Conservation (phyloP, 2,329 filamentous ascomycete genomes). For the Hypomyces perniciosus region DNA sequence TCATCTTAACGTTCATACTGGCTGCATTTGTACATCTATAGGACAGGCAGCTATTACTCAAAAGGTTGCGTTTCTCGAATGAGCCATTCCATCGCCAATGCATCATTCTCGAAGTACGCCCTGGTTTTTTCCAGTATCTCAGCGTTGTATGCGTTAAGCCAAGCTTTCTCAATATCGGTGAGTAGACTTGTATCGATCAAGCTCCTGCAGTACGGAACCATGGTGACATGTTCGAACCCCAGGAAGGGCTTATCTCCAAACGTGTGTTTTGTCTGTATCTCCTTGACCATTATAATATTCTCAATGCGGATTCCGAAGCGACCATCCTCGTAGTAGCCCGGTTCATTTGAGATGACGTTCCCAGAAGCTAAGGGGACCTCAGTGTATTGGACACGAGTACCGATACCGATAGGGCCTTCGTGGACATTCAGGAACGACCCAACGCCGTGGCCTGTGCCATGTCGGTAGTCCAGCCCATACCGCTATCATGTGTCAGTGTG, state of each 20-base stretch:
- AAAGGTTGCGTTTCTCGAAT: slow-evolving; percentile 75
- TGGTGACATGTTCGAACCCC: slow-evolving; percentile 93
- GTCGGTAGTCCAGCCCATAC: slow-evolving; percentile 85
- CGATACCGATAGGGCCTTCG: slow-evolving; percentile 94
- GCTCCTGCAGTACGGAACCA: slow-evolving; percentile 91
- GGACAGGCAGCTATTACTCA: slow-evolving; percentile 17
- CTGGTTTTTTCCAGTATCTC: slow-evolving; percentile 79
- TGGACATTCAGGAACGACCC: slow-evolving; percentile 96
- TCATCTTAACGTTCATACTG: slow-evolving; percentile 66
- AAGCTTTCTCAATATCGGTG: slow-evolving; percentile 67
- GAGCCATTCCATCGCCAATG: slow-evolving; percentile 71
- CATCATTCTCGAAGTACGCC: slow-evolving; percentile 66
- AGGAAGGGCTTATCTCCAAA: slow-evolving; percentile 94
- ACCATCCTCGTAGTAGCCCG: slow-evolving; percentile 95
- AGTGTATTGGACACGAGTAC: slow-evolving; percentile 82
- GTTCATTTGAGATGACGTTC: slow-evolving; percentile 93
- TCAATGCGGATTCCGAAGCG: slow-evolving; percentile 94
- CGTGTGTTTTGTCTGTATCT: slow-evolving; percentile 77
- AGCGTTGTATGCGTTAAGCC: slow-evolving; percentile 80
- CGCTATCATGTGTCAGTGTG: slow-evolving; percentile 23
- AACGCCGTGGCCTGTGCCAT: slow-evolving; percentile 93
- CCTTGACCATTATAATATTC: slow-evolving; percentile 86
- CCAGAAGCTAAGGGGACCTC: slow-evolving; percentile 87
- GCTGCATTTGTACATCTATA: slow-evolving; percentile 47
- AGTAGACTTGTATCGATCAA: slow-evolving; percentile 72